These are phyloP conservation scores for Pichia kudriavzevii DNA, from an alignment of 1,139 yeast genomes.

Conservation along the genomic window DNA sequence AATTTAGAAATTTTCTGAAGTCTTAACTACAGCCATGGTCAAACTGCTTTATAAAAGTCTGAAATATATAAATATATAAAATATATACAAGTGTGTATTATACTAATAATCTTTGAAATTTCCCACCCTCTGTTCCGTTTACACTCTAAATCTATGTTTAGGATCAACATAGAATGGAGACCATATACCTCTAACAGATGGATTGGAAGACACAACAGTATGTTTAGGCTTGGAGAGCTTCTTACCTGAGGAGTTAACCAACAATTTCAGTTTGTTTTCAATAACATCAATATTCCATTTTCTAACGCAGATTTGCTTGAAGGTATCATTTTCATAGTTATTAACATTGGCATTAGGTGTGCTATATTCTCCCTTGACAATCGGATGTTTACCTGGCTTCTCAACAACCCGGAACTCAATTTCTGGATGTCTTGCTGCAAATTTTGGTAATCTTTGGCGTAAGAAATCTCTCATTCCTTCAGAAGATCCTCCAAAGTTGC, in stretches of 20 bases:
- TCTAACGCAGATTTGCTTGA: conserved; percentile 48
- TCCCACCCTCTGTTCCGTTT: too few species aligned
- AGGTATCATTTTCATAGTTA: conserved; percentile 18
- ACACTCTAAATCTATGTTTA: conserved; percentile 59
- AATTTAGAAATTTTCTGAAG: conserved; percentile 10
- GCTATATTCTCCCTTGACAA: conserved; percentile 59
- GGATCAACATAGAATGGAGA: conserved; percentile 85
- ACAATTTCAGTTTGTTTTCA: conserved; percentile 44
- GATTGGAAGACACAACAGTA: conserved; percentile 71
- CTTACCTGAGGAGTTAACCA: conserved; percentile 54
- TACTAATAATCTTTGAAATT: too few species aligned
- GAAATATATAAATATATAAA: too few species aligned
- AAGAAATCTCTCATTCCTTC: conserved; percentile 71
- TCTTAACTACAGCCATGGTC: background rate
- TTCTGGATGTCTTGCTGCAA: conserved; percentile 55
- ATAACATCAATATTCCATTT: conserved; percentile 49
- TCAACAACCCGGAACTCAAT: conserved; percentile 65
- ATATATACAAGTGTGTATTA: conserved; percentile 5
- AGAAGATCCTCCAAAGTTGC: conserved; percentile 96
- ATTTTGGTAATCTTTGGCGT: conserved; percentile 42
- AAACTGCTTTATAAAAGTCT: too few species aligned
- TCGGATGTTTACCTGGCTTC: conserved; percentile 73
- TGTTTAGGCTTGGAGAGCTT: conserved; percentile 55
- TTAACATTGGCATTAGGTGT: conserved; percentile 8
- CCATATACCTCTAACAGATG: conserved; percentile 95